Evolutionary conservation across 441 rosid species (phyloP).

Genomic region (Euphorbia schlechtendalii): DNA sequence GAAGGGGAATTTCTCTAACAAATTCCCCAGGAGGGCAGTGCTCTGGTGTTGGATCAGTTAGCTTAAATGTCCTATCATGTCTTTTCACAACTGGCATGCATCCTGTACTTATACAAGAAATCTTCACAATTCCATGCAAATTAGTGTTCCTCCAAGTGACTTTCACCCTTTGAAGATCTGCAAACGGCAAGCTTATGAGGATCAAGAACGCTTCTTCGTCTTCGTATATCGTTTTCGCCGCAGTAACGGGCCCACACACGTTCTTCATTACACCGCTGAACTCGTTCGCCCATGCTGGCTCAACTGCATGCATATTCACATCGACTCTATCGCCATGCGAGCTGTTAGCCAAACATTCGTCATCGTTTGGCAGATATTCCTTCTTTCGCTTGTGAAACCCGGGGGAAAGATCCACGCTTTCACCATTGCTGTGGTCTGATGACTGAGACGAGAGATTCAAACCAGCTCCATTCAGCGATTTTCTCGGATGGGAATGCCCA

Average conservation of each 20-base stretch:
- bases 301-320: slow-evolving; percentile 43
- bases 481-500: slow-evolving; percentile 36
- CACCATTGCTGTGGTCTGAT: slow-evolving; percentile 50
- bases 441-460: slow-evolving; percentile 68
- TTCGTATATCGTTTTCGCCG: slow-evolving; percentile 71
- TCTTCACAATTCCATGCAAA: slow-evolving; percentile 66
- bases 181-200: slow-evolving; percentile 63
- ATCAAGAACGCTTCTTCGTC: slow-evolving; percentile 65
- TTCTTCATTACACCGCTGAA: slow-evolving; percentile 79
- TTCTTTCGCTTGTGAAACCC: slow-evolving; percentile 53
- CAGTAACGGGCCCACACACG: slow-evolving; percentile 72
- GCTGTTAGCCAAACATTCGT: slow-evolving; percentile 37
- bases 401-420: slow-evolving; percentile 39
- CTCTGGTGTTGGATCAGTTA: slow-evolving; percentile 90
- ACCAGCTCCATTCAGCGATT: slow-evolving; percentile 54
- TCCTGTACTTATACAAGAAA: slow-evolving; percentile 65
- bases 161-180: slow-evolving; percentile 69
- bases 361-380: slow-evolving; percentile 46
- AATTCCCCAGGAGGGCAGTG: slow-evolving; percentile 93
- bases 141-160: slow-evolving; percentile 75
- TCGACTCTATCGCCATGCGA: slow-evolving; percentile 47
- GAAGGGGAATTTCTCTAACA: slow-evolving; percentile 62
- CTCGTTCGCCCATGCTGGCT: slow-evolving; percentile 55
- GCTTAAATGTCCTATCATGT: slow-evolving; percentile 77
- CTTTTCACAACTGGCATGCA: slow-evolving; percentile 66